phyloP scores from a whole-genome alignment of 805 yeast genomes.

The Wickerhamomyces xylosicus region DNA sequence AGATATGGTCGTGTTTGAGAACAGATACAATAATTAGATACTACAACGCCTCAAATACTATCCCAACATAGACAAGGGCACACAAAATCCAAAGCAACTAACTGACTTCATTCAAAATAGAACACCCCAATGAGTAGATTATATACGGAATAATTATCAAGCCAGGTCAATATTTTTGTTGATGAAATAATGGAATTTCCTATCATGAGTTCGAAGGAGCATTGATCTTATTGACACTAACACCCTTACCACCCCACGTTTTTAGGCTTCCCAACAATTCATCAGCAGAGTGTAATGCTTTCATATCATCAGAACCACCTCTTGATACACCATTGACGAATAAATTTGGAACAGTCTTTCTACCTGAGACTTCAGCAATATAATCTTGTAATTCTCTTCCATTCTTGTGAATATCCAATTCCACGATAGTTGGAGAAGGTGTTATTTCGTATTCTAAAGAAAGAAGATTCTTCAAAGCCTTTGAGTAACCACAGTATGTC shows the following conservation, averaged over 20 bases:
- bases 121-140: too few relatives aligned
- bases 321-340: slow-evolving; percentile 62
- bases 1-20: too few relatives aligned
- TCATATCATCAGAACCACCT: slow-evolving; percentile 87
- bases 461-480: slow-evolving; percentile 57
- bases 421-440: slow-evolving; percentile 69
- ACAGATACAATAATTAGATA: too few relatives aligned
- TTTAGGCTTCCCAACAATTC: slow-evolving; percentile 39
- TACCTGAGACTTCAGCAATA: slow-evolving; percentile 58
- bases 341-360: slow-evolving; percentile 86
- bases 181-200: too few relatives aligned
- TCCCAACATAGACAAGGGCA: too few relatives aligned
- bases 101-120: too few relatives aligned
- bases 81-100: too few relatives aligned
- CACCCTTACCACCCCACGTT: slow-evolving; percentile 52
- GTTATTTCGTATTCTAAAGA: slow-evolving; percentile 52
- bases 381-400: slow-evolving; percentile 70
- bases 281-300: slow-evolving; percentile 45
- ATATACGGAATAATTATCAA: too few relatives aligned
- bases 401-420: slow-evolving; percentile 69
- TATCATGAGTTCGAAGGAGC: slow-evolving; percentile 46
- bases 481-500: slow-evolving; percentile 66
- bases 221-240: slow-evolving; percentile 38
- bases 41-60: too few relatives aligned
- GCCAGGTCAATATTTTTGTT: too few relatives aligned